Conservation (phyloP, 1,284 basidiomycete species). For the Apiotrichum brassicae region DNA sequence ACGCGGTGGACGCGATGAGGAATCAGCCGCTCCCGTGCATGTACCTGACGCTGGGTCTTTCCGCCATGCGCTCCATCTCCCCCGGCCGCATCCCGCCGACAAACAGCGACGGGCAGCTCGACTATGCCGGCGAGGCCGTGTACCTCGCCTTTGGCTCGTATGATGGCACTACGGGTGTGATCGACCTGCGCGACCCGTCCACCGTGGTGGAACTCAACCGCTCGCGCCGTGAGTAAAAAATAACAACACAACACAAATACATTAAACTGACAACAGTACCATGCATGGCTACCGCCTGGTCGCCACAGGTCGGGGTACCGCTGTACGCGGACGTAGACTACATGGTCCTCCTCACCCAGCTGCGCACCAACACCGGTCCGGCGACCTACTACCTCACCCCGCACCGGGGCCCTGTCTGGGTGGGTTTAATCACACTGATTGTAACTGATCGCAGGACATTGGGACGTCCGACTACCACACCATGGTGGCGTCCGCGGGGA, state of each 20-base stretch:
- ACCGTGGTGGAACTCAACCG: conserved; percentile 22
- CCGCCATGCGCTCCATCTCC: conserved; percentile 25
- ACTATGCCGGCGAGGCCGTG: conserved; percentile 25
- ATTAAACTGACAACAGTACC: too few species aligned
- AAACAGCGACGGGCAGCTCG: conserved; percentile 14
- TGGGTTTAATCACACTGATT: conserved; percentile 42
- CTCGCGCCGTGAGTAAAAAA: conserved; percentile 30
- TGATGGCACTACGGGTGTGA: conserved; percentile 27
- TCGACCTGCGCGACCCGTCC: conserved; percentile 33
- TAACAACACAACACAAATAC: too few species aligned
- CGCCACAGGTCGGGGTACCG: conserved; percentile 27
- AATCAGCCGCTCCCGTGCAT: conserved; percentile 21
- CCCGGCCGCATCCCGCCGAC: conserved; percentile 25
- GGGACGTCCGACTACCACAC: conserved; percentile 76
- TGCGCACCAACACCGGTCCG: conserved; percentile 17
- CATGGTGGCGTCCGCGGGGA: conserved; percentile 68
- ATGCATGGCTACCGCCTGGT: conserved; percentile 30
- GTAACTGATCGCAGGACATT: conserved; percentile 53
- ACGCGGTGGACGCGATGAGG: conserved; percentile 53
- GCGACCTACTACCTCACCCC: conserved; percentile 15
- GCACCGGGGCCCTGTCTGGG: conserved; percentile 66
- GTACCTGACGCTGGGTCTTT: conserved; percentile 22
- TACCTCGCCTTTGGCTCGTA: conserved; percentile 25
- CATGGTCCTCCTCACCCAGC: conserved; percentile 24
- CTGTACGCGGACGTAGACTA: conserved; percentile 39